Evolutionary conservation across 139 green algal genomes (phyloP).

Genomic region (Chlamydomonas sp.): DNA sequence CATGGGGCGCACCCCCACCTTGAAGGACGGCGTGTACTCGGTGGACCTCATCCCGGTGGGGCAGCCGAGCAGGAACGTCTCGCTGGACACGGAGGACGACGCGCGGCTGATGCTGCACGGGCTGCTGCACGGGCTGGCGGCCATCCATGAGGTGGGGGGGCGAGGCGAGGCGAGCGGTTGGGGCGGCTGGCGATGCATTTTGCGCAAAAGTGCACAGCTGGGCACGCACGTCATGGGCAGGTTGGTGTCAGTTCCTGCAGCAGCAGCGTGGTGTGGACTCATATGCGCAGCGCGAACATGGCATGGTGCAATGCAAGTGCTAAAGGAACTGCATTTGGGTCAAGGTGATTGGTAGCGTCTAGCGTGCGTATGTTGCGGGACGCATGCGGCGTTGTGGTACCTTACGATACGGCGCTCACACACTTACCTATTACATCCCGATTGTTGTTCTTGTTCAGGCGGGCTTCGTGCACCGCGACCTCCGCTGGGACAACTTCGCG

Average conservation of each 20-base stretch:
- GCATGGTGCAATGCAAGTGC: not conserved
- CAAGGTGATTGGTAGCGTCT: no score
- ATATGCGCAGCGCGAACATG: not conserved
- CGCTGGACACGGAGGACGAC: constrained; percentile 8
- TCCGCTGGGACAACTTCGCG: constrained; percentile 31
- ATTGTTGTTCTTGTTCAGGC: constrained; percentile 1
- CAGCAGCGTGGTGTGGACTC: not conserved
- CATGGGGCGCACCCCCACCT: not conserved
- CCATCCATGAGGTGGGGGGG: constrained; percentile 6
- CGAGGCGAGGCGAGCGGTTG: not conserved
- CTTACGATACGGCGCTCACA: not conserved
- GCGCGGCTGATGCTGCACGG: constrained; percentile 14
- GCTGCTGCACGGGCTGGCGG: constrained; percentile 10
- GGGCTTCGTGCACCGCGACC: constrained; percentile 26
- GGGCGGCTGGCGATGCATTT: not conserved
- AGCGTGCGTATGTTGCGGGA: not conserved
- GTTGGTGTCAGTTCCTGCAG: not conserved
- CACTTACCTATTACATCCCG: not conserved
- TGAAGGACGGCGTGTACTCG: constrained; percentile 5
- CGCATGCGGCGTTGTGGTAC: not conserved
- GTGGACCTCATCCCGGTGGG: constrained; percentile 9
- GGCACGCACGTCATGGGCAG: not conserved
- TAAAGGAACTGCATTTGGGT: no score
- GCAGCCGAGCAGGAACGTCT: not conserved
- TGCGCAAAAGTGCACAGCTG: not conserved